phyloP scores from a whole-genome alignment of 73 alveolate species.

The Uronychia binucleata region DNA sequence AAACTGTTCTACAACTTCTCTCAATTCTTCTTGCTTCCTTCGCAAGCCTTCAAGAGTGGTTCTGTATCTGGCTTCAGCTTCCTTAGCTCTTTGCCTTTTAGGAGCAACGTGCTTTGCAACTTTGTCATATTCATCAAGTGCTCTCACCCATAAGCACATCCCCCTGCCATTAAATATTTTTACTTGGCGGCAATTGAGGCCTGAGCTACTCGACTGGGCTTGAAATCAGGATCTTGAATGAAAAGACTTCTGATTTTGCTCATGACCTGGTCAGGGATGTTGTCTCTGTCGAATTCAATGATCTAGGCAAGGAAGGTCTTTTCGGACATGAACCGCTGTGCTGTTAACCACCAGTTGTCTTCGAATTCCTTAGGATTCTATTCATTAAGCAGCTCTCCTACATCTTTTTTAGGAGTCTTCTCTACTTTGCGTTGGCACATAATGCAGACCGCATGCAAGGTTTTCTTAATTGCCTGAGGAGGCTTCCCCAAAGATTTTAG shows the following conservation, averaged over 20 bases:
- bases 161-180: slow-evolving; percentile 21
- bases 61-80: slow-evolving; percentile 76
- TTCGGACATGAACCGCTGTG: slow-evolving; percentile 37
- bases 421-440: slow-evolving; percentile 55
- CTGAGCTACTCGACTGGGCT: slow-evolving; percentile 73
- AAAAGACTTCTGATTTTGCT: slow-evolving; percentile 35
- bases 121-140: slow-evolving; percentile 75
- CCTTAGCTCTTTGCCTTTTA: slow-evolving; percentile 62
- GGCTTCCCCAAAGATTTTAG: slow-evolving; percentile 87
- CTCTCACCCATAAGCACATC: slow-evolving; percentile 77
- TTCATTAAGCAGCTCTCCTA: background rate
- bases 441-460: slow-evolving; percentile 71
- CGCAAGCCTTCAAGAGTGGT: slow-evolving; percentile 65
- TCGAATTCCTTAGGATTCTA: slow-evolving; percentile 40
- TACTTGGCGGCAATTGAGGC: slow-evolving; percentile 77
- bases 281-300: slow-evolving; percentile 68
- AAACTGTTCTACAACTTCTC: slow-evolving; percentile 78
- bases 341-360: slow-evolving; percentile 50
- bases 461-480: slow-evolving; percentile 72
- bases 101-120: slow-evolving; percentile 74
- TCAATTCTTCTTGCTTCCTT: slow-evolving; percentile 59
- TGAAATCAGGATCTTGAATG: slow-evolving; percentile 52
- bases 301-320: slow-evolving; percentile 65
- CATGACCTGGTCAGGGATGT: slow-evolving; percentile 66
- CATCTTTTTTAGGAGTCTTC: slow-evolving; percentile 45